phyloP scores from a whole-genome alignment of 805 yeast genomes.

The Pichia californica region DNA sequence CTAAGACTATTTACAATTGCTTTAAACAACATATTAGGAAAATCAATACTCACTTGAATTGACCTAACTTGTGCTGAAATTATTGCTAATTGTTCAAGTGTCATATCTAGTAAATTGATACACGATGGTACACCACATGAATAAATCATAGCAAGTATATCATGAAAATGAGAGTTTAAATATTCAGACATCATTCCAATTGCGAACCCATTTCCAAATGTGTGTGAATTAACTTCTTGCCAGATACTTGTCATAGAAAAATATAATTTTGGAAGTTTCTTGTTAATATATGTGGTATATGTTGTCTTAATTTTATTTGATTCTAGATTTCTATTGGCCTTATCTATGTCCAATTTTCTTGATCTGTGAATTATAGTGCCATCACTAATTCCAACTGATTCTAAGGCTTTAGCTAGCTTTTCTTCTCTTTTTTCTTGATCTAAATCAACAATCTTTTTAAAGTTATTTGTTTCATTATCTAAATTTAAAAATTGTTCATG shows the following conservation, averaged over 20 bases:
- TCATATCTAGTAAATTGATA: slow-evolving; percentile 48
- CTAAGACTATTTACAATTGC: slow-evolving; percentile 9
- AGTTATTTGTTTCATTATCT: slow-evolving; percentile 16
- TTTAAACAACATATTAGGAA: slow-evolving; percentile 11
- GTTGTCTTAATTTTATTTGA: slow-evolving; percentile 15
- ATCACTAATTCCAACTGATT: slow-evolving; percentile 19
- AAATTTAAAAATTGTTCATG: slow-evolving; percentile 37
- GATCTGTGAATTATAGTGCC: slow-evolving; percentile 43
- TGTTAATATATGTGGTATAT: slow-evolving; percentile 32
- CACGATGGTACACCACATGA: slow-evolving; percentile 54
- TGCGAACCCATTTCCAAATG: slow-evolving; percentile 32
- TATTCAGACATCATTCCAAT: slow-evolving; percentile 50
- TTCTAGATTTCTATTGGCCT: neutral
- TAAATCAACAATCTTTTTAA: slow-evolving; percentile 19
- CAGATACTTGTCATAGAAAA: slow-evolving; percentile 51
- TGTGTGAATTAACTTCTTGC: slow-evolving; percentile 31
- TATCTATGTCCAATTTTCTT: slow-evolving; percentile 23
- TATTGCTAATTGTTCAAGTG: slow-evolving; percentile 41
- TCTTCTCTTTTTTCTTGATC: slow-evolving; percentile 41
- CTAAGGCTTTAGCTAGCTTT: slow-evolving; percentile 17
- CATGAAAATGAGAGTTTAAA: slow-evolving; percentile 50
- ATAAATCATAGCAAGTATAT: slow-evolving; percentile 50
- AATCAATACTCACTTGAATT: slow-evolving; percentile 2
- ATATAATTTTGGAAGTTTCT: slow-evolving; percentile 35
- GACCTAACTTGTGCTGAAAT: slow-evolving; percentile 11